Base-by-base conservation (phyloP, 2,329 filamentous ascomycete species). In the Westerdykella aurantiaca region DNA sequence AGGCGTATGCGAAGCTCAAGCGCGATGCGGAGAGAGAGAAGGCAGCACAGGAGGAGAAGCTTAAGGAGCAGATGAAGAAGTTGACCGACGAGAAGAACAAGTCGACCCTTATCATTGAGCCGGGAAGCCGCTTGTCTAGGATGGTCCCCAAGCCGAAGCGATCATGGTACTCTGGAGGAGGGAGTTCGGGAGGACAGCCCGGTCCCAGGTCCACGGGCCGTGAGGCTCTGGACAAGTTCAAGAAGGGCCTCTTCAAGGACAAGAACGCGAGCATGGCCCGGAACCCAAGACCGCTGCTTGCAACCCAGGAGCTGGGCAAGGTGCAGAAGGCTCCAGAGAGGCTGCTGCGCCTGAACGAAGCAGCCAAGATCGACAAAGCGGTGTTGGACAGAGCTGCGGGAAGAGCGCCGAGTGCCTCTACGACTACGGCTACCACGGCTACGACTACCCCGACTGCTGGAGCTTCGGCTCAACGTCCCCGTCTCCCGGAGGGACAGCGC, bases 1-100 rank as follows among this genome's bases (percentile, higher is more conserved):
- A 84, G 43, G 75, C 94, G 12, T 96, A 94, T 69, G 72, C 60
- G 14, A 72, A 72, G 48, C 56, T 74, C 22, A 63, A 67, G 48
- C 63, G 56, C 37, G 66, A 71, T 17, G 63, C 70, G 5, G 64
- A 71, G 45, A 54, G 51, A 18, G 63, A 69, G 45, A 62, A 61
- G 41, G 48, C 52, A 9, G 54, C 53, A 11, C 60, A 67, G 35
- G 55, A 64, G 39, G 58, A 61, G 14, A 53, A 53, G 16, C 45
- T 69, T 22, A 63, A 56, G 43, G 51, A 61, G 45, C 51, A 55
- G 34, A 60, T 67, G 57, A 51, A 53, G 18, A 60, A 56, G 17
- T 45, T 66, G 22, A 57, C 66, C 39, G 52, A 63, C 25, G 54
- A 60, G 22, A 55, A 60, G 21, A 62, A 63, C 39, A 59, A 60